phyloP scores from a whole-genome alignment of 768 basidiomycete genomes.

The Cystobasidiopsis lactophilus region DNA sequence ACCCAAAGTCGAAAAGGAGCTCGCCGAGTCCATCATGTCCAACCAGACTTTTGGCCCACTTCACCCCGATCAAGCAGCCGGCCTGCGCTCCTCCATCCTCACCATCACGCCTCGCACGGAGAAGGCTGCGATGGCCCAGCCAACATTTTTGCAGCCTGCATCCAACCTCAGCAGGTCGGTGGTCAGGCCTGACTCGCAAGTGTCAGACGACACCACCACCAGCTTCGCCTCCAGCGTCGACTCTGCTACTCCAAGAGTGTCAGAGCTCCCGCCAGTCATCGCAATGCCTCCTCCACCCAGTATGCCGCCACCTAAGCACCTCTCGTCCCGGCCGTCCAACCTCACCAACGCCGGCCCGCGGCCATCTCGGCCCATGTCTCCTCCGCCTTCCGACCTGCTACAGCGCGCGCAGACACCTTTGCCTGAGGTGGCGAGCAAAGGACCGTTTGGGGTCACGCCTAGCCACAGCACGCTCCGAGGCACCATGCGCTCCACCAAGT shows the following conservation, averaged over 20 bases:
- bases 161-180: too few species aligned
- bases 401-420: slow-evolving; percentile 41
- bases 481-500: neutral
- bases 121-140: neutral
- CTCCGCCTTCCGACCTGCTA: slow-evolving; percentile 76
- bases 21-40: neutral
- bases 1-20: neutral
- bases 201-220: neutral
- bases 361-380: slow-evolving; percentile 73
- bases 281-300: slow-evolving; percentile 10
- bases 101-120: neutral
- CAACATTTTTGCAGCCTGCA: too few species aligned
- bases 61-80: neutral
- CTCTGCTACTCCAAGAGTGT: neutral
- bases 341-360: neutral
- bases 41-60: neutral
- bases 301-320: slow-evolving; percentile 6
- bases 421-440: slow-evolving; percentile 10
- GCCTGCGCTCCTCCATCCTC: neutral
- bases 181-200: too few species aligned
- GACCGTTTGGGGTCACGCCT: slow-evolving; percentile 16
- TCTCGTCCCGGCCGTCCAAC: neutral
- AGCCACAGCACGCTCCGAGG: slow-evolving; percentile 15
- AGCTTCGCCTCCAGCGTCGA: neutral
- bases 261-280: slow-evolving; percentile 1